Base-by-base conservation (phyloP, 148 eudicot species). In the Rhododendron molle region DNA sequence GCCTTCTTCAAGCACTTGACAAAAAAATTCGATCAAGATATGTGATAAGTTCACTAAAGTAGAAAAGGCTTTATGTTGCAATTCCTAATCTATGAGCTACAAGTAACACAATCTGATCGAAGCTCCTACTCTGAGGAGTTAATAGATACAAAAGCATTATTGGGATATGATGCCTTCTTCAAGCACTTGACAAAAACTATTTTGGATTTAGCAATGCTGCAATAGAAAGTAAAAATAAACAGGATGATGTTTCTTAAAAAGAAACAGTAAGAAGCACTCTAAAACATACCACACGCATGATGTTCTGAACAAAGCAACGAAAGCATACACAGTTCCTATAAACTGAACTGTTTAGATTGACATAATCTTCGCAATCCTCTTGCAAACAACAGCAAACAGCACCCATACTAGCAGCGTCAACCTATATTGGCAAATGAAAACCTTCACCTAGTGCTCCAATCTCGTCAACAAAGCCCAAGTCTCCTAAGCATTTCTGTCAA, bases 351-450 rank as follows among this genome's bases (percentile, higher is more conserved):
- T 89, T 93, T 30, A 91, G 92, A 92, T 93, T 94, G 80, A 88
- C 89, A 86, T 91, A 92, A 78, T 97, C 99, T 91, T 93, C 96
- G 9, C 87, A 91, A 47, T 94, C 95, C 86, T 93, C 95, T 18
- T 88, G 89, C 90, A 97, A 76, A 87, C 99, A 97, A 90, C 98
- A 94, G 90, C 99, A 97, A 85, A 90, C 89, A 23, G 95, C 89
- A 86, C 98, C 99, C 98, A 97, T 97, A 60, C 82, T 88, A 80
- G 83, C 87, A 88, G 62, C 69, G 74, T 34, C 56, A n/a, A 81
- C 47, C 84, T 86, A 76, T 23, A 82, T 87, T 77, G 67, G 54
- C 81, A 26, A 89, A 62, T 28, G 52, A 71, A 32, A 52, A 30
- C 81, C 84, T 58, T 58, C 86, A 80, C 71, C 65, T 67, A 44